Percentiles rank a stretch among this genome's conserved stretches.
Evolutionary conservation across 805 yeast genomes (phyloP).

Genomic region (Candida awuae): DNA sequence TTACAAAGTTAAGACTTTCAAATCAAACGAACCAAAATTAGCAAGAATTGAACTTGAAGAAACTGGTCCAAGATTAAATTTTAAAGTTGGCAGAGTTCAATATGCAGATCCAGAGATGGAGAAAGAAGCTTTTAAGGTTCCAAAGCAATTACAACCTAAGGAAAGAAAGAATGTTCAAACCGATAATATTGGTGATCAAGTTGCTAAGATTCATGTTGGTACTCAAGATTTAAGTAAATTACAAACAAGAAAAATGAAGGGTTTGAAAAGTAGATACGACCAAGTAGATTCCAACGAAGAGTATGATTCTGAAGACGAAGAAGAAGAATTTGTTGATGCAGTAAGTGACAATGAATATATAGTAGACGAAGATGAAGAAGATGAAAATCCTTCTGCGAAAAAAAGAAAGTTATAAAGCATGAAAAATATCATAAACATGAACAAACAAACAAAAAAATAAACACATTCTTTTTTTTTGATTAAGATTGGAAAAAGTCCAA

Average conservation of each 20-base stretch:
- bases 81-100: slow-evolving; percentile 81
- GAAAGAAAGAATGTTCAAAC: slow-evolving; percentile 82
- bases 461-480: too few species aligned
- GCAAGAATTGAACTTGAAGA: slow-evolving; percentile 94
- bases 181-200: slow-evolving; percentile 90
- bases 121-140: slow-evolving; percentile 77
- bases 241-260: slow-evolving; percentile 98
- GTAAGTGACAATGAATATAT: slow-evolving; percentile 14
- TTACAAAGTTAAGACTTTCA: slow-evolving; percentile 72
- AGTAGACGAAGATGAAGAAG: slow-evolving; percentile 14
- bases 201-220: slow-evolving; percentile 94
- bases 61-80: slow-evolving; percentile 92
- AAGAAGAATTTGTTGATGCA: slow-evolving; percentile 23
- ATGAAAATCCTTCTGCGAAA: slow-evolving; percentile 18
- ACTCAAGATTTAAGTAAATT: slow-evolving; percentile 82
- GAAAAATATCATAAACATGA: too few species aligned
- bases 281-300: slow-evolving; percentile 52
- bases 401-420: slow-evolving; percentile 22
- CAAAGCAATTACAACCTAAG: slow-evolving; percentile 75
- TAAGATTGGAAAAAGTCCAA: too few species aligned
- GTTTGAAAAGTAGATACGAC: slow-evolving; percentile 80
- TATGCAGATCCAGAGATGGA: slow-evolving; percentile 79
- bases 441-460: too few species aligned
- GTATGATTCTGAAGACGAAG: slow-evolving; percentile 28
- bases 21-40: slow-evolving; percentile 69